phyloP scores from a whole-genome alignment of 768 basidiomycete species.

The Harrya chromipes region DNA sequence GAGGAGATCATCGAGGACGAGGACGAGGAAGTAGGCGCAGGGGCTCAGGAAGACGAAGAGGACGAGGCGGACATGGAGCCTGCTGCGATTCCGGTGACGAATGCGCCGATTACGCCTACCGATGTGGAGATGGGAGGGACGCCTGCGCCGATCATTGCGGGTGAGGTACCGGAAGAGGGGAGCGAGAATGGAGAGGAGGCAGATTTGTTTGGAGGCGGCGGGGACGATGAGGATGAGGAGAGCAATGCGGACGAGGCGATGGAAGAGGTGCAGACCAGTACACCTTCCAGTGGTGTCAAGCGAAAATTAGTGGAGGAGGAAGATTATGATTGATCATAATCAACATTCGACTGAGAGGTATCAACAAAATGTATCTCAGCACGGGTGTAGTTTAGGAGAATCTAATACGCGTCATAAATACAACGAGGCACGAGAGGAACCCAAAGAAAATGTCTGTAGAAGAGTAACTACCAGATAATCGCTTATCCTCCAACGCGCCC shows the following conservation, averaged over 20 bases:
- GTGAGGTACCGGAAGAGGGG: slow-evolving; percentile 52
- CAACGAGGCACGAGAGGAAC: slow-evolving; percentile 3
- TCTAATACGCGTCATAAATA: slow-evolving; percentile 33
- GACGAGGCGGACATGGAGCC: slow-evolving; percentile 69
- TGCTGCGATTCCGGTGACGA: slow-evolving; percentile 44
- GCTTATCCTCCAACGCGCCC: too few relatives aligned
- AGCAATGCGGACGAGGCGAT: slow-evolving; percentile 58
- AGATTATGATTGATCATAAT: slow-evolving; percentile 69
- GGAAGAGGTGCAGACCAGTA: slow-evolving; percentile 67
- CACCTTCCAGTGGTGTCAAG: slow-evolving; percentile 63
- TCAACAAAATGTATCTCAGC: slow-evolving; percentile 3
- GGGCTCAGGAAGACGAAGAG: slow-evolving; percentile 51
- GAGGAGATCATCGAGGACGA: slow-evolving; percentile 64
- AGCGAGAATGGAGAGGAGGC: slow-evolving; percentile 73
- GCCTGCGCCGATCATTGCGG: slow-evolving; percentile 31
- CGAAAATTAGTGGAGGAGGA: slow-evolving; percentile 84
- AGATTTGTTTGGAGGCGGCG: slow-evolving; percentile 70
- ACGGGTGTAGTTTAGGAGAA: slow-evolving; percentile 10
- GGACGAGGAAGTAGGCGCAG: slow-evolving; percentile 28
- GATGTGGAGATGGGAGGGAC: slow-evolving; percentile 56
- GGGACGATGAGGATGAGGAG: slow-evolving; percentile 70
- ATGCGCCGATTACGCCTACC: slow-evolving; percentile 46
- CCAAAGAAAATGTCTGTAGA: not conserved
- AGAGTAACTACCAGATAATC: slow-evolving; percentile 2
- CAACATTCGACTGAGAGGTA: not conserved